Conservation (phyloP, 2,329 filamentous ascomycete genomes). For the Cladosporium halotolerans region DNA sequence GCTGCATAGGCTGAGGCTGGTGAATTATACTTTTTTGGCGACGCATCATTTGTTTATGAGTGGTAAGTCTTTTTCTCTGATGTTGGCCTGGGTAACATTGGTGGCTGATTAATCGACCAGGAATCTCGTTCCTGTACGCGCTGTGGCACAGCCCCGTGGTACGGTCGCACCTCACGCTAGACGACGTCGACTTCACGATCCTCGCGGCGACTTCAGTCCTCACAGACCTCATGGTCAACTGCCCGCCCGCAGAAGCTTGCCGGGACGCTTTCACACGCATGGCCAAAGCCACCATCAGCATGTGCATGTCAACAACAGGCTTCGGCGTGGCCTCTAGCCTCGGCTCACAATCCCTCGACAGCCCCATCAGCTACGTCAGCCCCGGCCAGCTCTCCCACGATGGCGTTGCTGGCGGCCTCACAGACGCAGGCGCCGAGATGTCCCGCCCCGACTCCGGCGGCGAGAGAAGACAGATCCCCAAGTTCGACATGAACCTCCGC, state of each 20-base stretch:
- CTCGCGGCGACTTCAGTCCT: constrained; percentile 89
- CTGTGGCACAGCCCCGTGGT: constrained; percentile 95
- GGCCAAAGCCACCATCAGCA: constrained; percentile 89
- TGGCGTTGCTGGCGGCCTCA: neutral
- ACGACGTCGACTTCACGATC: constrained; percentile 97
- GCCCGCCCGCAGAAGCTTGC: constrained; percentile 89
- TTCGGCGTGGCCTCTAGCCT: constrained; percentile 51
- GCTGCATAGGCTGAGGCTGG: constrained; percentile 76
- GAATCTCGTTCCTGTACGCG: constrained; percentile 88
- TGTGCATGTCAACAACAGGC: constrained; percentile 82
- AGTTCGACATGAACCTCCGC: constrained; percentile 53
- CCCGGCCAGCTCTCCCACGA: constrained; percentile 7
- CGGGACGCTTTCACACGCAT: constrained; percentile 92
- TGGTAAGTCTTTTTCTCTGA: constrained; percentile 47
- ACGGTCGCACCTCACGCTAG: constrained; percentile 76
- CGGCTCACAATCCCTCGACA: constrained; percentile 23
- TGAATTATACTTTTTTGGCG: constrained; percentile 93
- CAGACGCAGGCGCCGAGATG: constrained; percentile 1
- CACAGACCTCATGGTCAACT: constrained; percentile 86
- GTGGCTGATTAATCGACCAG: constrained; percentile 31
- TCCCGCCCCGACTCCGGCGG: constrained; percentile 17
- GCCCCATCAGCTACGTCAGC: constrained; percentile 24
- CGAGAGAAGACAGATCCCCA: constrained; percentile 33
- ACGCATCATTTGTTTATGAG: constrained; percentile 98
- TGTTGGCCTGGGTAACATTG: neutral